Evolutionary conservation across 139 green algal genomes (phyloP), one percentile per base, ranked within the genome.

Genomic region (Trebouxia sp.): DNA sequence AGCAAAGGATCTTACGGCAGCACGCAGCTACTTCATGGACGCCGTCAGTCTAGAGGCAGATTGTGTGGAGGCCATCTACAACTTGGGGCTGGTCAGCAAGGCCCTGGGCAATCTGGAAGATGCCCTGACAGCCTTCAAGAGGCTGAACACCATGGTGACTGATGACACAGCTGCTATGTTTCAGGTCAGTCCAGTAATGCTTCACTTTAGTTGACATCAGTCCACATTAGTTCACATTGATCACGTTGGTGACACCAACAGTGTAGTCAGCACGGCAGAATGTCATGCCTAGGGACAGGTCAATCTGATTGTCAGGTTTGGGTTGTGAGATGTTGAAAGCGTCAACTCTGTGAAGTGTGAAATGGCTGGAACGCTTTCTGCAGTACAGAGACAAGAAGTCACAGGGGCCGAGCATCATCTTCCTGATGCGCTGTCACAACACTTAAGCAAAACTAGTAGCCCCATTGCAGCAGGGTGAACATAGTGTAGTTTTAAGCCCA

Each of bases 21-120:
- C 88, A 14, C 79, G 79, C 66, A 39, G 72, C 41, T 55, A 86
- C 3, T 96, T 93, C 76, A 83, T 83, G 65, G 90, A 96, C n/a
- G 92, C 93, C 5, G 79, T 92, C 17, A 86, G 85, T 79, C 89
- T 93, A 47, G 91, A 98, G 72, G 87, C 90, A 22, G 89, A 93
- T 83, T 95, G 89, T 65, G 84, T 92, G 48, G 92, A 97, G 85
- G 90, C 87, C 22, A 79, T 91, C 4, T 94, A 89, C 90, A 97
- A 97, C 81, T 83, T 95, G 20, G 94, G 91, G 15, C 80, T 95
- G 26, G 89, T 88, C 35, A 88, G 87, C 79, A 65, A 43, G 30
- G 42, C 30, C 8, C 6, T 66, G 15, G 47, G 47, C 74, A 65
- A 79, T 43, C 3, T 67, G 30, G 78, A 90, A 12, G 78, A 86